phyloP scores from a whole-genome alignment of 129 eudicot species.

The Oenanthe sinensis region DNA sequence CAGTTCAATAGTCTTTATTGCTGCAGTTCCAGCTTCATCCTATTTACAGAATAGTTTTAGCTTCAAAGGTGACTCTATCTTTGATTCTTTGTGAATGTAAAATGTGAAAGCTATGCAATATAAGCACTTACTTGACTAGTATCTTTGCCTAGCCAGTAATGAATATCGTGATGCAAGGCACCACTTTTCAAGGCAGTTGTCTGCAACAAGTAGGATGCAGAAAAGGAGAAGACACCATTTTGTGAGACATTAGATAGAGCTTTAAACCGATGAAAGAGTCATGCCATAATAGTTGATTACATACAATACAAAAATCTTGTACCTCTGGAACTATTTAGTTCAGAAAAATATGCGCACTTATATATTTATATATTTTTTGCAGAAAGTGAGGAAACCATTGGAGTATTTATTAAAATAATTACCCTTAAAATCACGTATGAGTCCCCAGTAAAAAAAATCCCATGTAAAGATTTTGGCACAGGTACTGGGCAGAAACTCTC shows the following conservation, averaged over 20 bases:
- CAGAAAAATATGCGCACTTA: neutral
- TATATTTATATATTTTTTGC: neutral
- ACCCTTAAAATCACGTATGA: slow-evolving; percentile 90
- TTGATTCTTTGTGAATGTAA: neutral
- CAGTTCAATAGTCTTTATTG: slow-evolving; percentile 65
- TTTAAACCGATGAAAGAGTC: neutral
- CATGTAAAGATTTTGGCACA: slow-evolving; percentile 58
- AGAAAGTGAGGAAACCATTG: neutral
- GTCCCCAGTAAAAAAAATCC: slow-evolving; percentile 87
- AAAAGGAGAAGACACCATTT: neutral
- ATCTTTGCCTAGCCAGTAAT: slow-evolving; percentile 97
- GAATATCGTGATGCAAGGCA: slow-evolving; percentile 78
- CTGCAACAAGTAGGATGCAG: slow-evolving; percentile 39
- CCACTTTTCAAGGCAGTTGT: slow-evolving; percentile 86
- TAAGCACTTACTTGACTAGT: slow-evolving; percentile 75
- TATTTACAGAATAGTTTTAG: slow-evolving; percentile 10
- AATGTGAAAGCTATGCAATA: neutral
- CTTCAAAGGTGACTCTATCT: neutral
- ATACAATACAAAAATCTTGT: neutral
- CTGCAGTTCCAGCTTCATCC: slow-evolving; percentile 71
- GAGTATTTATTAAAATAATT: slow-evolving; percentile 12
- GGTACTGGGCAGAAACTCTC: slow-evolving; percentile 72
- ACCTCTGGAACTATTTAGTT: slow-evolving; percentile 4
- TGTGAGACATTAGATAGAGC: neutral
- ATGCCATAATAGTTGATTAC: neutral